Evolutionary conservation across 257 asterid species (phyloP).

Genomic region (Ocimum tenuiflorum): DNA sequence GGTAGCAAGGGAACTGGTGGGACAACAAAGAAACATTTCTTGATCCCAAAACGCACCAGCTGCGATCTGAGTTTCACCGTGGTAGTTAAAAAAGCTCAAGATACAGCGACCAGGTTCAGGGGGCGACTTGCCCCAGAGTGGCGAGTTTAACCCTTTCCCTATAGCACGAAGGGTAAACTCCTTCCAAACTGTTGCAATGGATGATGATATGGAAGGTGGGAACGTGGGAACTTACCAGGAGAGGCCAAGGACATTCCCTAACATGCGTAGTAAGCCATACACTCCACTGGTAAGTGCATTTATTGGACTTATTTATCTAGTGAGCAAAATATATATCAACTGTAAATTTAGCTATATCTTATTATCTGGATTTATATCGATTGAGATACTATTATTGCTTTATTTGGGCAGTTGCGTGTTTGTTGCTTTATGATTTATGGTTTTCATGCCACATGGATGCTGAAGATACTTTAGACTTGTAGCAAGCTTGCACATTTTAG

Average conservation of each 20-base stretch:
- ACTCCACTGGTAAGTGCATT: slow-evolving; percentile 66
- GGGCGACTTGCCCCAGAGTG: slow-evolving; percentile 83
- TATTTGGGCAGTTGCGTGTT: background rate
- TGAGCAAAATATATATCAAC: background rate
- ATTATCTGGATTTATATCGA: background rate
- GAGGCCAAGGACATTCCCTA: slow-evolving; percentile 72
- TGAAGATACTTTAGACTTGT: background rate
- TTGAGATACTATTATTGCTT: background rate
- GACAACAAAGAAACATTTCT: background rate
- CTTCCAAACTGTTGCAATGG: slow-evolving; percentile 78
- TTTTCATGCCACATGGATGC: slow-evolving; percentile 5
- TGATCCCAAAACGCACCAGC: background rate
- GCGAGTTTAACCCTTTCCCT: slow-evolving; percentile 54
- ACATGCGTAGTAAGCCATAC: slow-evolving; percentile 79
- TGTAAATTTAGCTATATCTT: background rate
- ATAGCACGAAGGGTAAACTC: slow-evolving; percentile 72
- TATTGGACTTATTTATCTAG: background rate
- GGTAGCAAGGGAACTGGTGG: slow-evolving; percentile 2
- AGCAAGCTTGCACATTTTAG: background rate
- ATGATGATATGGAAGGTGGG: slow-evolving; percentile 82
- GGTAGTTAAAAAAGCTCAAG: slow-evolving; percentile 27
- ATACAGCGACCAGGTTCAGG: slow-evolving; percentile 73
- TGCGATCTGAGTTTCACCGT: slow-evolving; percentile 10
- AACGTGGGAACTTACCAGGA: slow-evolving; percentile 70
- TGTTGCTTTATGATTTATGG: slow-evolving; percentile 4